A percentile compares a stretch with the other conserved stretches of the same genome.
Evolutionary conservation across 768 basidiomycete species (phyloP).

Genomic region (Boletales sp.): DNA sequence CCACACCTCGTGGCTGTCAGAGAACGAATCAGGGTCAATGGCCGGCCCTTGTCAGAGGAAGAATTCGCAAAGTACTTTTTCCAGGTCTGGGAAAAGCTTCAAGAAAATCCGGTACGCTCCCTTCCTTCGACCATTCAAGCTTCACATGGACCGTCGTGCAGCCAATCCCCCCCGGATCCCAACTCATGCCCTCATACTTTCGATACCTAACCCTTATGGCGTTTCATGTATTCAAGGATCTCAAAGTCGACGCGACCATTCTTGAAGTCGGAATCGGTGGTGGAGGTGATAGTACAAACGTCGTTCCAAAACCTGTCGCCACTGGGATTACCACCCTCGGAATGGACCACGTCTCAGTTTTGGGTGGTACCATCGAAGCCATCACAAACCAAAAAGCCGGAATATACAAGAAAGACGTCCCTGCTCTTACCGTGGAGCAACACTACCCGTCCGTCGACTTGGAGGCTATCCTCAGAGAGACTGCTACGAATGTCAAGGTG

Average conservation of each 20-base stretch:
- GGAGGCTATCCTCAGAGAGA: constrained; percentile 60
- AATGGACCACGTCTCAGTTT: constrained; percentile 83
- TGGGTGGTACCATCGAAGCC: constrained; percentile 84
- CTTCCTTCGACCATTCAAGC: not conserved
- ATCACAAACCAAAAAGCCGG: constrained; percentile 97
- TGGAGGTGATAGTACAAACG: constrained; percentile 90
- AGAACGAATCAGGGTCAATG: constrained; percentile 93
- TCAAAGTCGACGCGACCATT: constrained; percentile 84
- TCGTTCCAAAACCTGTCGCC: constrained; percentile 86
- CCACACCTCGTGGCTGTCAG: constrained; percentile 95
- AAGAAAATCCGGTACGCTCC: constrained; percentile 55
- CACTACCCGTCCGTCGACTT: constrained; percentile 68
- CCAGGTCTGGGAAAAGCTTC: constrained; percentile 88
- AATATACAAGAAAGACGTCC: constrained; percentile 91
- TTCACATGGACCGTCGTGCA: constrained; percentile 30
- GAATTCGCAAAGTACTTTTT: constrained; percentile 91
- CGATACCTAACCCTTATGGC: constrained; percentile 90
- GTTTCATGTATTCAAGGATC: constrained; percentile 80
- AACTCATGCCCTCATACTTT: constrained; percentile 88
- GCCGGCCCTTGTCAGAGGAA: constrained; percentile 82
- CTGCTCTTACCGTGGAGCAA: constrained; percentile 83
- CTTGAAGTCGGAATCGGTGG: constrained; percentile 98
- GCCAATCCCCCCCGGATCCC: constrained; percentile 46
- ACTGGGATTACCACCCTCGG: constrained; percentile 90
- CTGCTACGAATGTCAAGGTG: constrained; percentile 67